Percentiles rank a stretch among this genome's conserved stretches.
These are phyloP conservation scores for Hippophae tibetana DNA, from an alignment of 306 rosid species.

Conservation along the genomic window DNA sequence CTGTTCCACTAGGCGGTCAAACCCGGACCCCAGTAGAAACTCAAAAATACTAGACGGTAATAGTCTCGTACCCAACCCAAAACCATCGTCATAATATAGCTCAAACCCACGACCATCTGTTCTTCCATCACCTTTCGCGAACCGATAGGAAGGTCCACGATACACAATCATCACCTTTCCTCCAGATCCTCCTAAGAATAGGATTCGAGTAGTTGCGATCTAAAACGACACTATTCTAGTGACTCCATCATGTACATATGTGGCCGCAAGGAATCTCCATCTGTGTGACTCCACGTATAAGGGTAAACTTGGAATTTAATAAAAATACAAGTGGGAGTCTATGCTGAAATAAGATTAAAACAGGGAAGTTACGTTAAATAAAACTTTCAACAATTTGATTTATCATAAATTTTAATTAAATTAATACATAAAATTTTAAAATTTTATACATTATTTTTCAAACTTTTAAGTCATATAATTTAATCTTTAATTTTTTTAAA, in stretches of 20 bases:
- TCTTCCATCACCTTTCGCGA: not conserved
- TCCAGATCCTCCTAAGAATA: conserved; percentile 30
- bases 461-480: too few species aligned
- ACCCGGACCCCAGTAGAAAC: conserved; percentile 66
- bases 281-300: conserved; percentile 29
- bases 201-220: conserved; percentile 31
- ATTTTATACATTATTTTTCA: too few species aligned
- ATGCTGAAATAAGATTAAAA: too few species aligned
- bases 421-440: too few species aligned
- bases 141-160: conserved; percentile 29
- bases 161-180: conserved; percentile 54
- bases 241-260: conserved; percentile 57
- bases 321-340: too few species aligned
- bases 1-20: conserved; percentile 67
- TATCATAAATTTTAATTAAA: too few species aligned
- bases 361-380: too few species aligned
- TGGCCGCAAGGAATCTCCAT: conserved; percentile 36
- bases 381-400: too few species aligned
- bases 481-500: too few species aligned
- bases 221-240: conserved; percentile 21
- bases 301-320: conserved; percentile 13
- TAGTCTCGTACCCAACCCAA: conserved; percentile 64
- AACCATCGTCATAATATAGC: conserved; percentile 65
- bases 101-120: conserved; percentile 55
- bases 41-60: conserved; percentile 75